Evolutionary conservation across 345 rosid genomes (phyloP).

Genomic region (Mallotus nudiflorus): DNA sequence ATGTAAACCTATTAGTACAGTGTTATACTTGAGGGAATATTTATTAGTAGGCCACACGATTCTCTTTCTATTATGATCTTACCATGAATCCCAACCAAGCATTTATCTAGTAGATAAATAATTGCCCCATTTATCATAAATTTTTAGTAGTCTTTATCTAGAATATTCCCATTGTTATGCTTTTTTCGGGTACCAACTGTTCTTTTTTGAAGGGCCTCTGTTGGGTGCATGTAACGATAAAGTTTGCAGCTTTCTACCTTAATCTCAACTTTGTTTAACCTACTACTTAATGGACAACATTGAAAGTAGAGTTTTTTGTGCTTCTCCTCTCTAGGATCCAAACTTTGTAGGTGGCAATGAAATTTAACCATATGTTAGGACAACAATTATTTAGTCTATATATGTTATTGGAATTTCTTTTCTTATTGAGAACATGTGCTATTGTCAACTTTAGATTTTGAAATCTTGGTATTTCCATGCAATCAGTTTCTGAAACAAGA

Average conservation of each 20-base stretch:
- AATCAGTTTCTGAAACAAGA: slow-evolving; percentile 85
- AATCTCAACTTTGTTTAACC: no score
- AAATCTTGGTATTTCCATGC: slow-evolving; percentile 90
- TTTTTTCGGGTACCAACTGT: not conserved
- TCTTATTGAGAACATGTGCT: not conserved
- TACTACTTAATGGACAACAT: not conserved
- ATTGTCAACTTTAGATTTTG: slow-evolving; percentile 54
- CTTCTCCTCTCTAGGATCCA: not conserved
- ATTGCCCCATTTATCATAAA: not conserved
- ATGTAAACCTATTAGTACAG: no score
- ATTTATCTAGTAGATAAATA: not conserved
- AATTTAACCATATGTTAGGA: not conserved
- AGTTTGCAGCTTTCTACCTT: not conserved
- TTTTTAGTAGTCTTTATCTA: not conserved
- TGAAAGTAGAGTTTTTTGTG: not conserved
- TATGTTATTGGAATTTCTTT: not conserved
- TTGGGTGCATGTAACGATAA: not conserved
- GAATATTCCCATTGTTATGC: not conserved
- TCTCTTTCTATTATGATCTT: not conserved
- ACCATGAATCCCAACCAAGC: not conserved
- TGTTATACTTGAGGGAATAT: not conserved
- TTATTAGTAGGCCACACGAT: not conserved
- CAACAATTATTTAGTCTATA: not conserved
- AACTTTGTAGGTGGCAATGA: not conserved
- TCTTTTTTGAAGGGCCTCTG: not conserved